These are phyloP conservation scores for Teratosphaeria gauchensis DNA, from an alignment of 2,329 filamentous ascomycete genomes.

Conservation along the genomic window DNA sequence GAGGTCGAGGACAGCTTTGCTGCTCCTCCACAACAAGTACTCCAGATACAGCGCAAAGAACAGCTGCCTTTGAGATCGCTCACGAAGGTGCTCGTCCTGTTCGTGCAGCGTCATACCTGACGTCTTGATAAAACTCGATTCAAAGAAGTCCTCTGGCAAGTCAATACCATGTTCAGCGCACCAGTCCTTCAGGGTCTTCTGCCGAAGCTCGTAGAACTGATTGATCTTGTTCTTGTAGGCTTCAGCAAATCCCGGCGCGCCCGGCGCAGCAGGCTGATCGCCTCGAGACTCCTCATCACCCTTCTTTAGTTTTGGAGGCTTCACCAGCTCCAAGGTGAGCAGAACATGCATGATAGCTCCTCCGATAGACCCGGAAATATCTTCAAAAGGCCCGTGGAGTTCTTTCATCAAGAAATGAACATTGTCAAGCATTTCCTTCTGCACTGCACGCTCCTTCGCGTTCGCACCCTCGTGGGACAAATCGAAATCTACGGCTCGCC, in stretches of 20 bases:
- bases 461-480: conserved; percentile 3
- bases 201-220: conserved; percentile 45
- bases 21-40: conserved; percentile 52
- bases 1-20: conserved; percentile 52
- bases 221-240: conserved; percentile 45
- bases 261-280: conserved; percentile 40
- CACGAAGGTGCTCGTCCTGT: conserved; percentile 48
- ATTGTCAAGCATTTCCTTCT: conserved; percentile 18
- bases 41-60: conserved; percentile 65
- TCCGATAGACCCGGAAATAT: conserved; percentile 53
- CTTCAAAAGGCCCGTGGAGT: conserved; percentile 57
- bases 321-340: conserved; percentile 44
- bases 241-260: conserved; percentile 48
- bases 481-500: conserved; percentile 44
- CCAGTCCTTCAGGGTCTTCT: conserved; percentile 48
- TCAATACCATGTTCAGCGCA: conserved; percentile 38
- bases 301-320: conserved; percentile 20
- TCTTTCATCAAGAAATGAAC: conserved; percentile 61
- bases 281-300: conserved; percentile 28
- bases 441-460: conserved; percentile 8
- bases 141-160: conserved; percentile 43
- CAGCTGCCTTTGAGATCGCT: conserved; percentile 57
- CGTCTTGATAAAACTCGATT: conserved; percentile 35
- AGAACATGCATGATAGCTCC: conserved; percentile 56
- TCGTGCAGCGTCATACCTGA: conserved; percentile 26